Percentiles rank a stretch among this genome's conserved stretches.
Evolutionary conservation across 1,139 yeast genomes (phyloP).

Genomic region (Sugiyamaella xylanicola): DNA sequence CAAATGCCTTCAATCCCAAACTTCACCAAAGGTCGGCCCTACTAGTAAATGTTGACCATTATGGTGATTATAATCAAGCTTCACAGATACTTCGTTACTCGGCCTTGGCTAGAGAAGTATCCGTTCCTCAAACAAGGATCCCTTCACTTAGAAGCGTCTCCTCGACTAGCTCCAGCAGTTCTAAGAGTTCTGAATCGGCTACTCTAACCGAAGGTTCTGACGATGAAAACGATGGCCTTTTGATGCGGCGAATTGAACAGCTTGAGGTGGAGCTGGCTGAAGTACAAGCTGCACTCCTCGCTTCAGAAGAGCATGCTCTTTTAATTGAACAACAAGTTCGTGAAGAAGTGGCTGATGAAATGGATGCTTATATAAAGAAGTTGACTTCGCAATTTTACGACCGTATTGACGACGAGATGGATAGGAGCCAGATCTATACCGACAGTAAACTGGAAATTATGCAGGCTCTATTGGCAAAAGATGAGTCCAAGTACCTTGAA

Average conservation of each 20-base stretch:
- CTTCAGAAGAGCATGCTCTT: slow-evolving; percentile 30
- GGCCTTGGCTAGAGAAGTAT: slow-evolving; percentile 42
- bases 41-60: slow-evolving; percentile 65
- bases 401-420: slow-evolving; percentile 35
- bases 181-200: slow-evolving; percentile 6
- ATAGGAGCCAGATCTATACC: slow-evolving; percentile 32
- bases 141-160: slow-evolving; percentile 27
- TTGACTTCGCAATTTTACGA: slow-evolving; percentile 34
- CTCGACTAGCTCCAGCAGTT: slow-evolving; percentile 11
- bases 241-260: slow-evolving; percentile 25
- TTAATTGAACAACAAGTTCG: slow-evolving; percentile 41
- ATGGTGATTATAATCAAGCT: slow-evolving; percentile 60
- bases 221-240: slow-evolving; percentile 13
- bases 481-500: slow-evolving; percentile 17
- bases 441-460: slow-evolving; percentile 34
- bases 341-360: slow-evolving; percentile 40
- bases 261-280: slow-evolving; percentile 34
- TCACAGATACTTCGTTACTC: slow-evolving; percentile 50
- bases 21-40: slow-evolving; percentile 38
- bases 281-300: slow-evolving; percentile 10
- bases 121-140: slow-evolving; percentile 32
- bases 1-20: slow-evolving; percentile 47
- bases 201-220: slow-evolving; percentile 11
- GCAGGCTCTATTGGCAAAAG: slow-evolving; percentile 20
- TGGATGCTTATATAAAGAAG: slow-evolving; percentile 40